Conservation (phyloP, 2,329 filamentous ascomycete species). For the Aspergillus carbonarius region DNA sequence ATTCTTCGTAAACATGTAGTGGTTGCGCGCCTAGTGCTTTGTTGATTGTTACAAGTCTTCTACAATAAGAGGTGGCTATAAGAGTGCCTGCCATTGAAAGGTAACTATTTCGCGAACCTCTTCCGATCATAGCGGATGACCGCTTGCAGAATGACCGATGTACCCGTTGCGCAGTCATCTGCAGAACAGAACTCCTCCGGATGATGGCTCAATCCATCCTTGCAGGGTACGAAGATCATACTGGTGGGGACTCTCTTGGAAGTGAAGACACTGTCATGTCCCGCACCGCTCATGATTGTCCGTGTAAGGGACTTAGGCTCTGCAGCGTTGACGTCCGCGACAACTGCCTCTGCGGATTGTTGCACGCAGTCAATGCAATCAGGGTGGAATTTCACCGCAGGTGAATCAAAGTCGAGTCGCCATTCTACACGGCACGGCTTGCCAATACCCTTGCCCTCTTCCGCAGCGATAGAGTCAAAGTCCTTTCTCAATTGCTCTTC, state of each 20-base stretch:
- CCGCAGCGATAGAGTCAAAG: conserved; percentile 60
- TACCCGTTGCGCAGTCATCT: conserved; percentile 59
- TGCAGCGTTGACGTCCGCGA: conserved; percentile 49
- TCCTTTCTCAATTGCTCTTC: conserved; percentile 57
- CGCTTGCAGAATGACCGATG: conserved; percentile 41
- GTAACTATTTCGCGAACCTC: conserved; percentile 38
- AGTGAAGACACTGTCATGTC: conserved; percentile 64
- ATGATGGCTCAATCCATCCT: conserved; percentile 63
- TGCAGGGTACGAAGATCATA: conserved; percentile 67
- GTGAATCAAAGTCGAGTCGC: conserved; percentile 59
- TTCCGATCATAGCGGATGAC: conserved; percentile 37
- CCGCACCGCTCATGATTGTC: conserved; percentile 62
- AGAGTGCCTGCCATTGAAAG: not conserved
- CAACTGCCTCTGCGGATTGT: conserved; percentile 57
- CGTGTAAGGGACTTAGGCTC: conserved; percentile 46
- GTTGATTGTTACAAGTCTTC: not conserved
- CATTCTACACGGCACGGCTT: conserved; percentile 58
- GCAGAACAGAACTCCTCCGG: conserved; percentile 62
- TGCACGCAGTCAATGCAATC: conserved; percentile 67
- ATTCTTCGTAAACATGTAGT: not conserved
- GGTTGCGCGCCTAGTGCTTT: not conserved
- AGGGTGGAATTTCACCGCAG: conserved; percentile 63
- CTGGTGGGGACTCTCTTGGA: conserved; percentile 60
- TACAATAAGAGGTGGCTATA: not conserved
- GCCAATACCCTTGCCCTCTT: conserved; percentile 53